phyloP scores from a whole-genome alignment of 345 rosid genomes.

The Raphanus sativus region DNA sequence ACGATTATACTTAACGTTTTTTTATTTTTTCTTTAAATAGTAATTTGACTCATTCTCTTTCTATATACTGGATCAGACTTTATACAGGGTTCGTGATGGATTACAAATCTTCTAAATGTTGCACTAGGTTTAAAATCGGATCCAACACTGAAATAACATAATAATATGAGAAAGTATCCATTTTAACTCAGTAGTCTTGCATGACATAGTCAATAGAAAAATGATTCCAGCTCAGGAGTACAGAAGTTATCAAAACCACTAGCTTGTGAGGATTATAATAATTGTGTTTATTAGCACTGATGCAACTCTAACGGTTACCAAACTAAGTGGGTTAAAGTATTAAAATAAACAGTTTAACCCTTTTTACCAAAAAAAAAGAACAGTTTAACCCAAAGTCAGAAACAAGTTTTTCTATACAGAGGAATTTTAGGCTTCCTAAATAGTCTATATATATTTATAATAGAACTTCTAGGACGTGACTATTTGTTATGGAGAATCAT shows the following conservation, averaged over 20 bases:
- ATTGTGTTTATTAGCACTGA: background rate
- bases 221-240: background rate
- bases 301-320: constrained; percentile 32
- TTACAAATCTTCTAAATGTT: background rate
- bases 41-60: background rate
- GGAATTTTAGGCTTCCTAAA: background rate
- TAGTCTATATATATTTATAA: background rate
- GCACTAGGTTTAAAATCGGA: background rate
- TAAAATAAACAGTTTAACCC: background rate
- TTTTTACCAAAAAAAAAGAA: too few relatives aligned
- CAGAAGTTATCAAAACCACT: background rate
- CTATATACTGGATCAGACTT: background rate
- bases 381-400: constrained; percentile 3
- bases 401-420: background rate
- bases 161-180: background rate
- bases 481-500: constrained; percentile 1
- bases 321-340: constrained; percentile 25
- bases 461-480: constrained; percentile 3
- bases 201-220: background rate
- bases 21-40: background rate
- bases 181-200: background rate
- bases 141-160: background rate
- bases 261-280: background rate
- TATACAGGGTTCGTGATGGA: background rate
- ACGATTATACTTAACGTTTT: background rate